These are phyloP conservation scores for Aechmea fasciata DNA, from an alignment of 176 grass and related monocot genomes.

Conservation along the genomic window DNA sequence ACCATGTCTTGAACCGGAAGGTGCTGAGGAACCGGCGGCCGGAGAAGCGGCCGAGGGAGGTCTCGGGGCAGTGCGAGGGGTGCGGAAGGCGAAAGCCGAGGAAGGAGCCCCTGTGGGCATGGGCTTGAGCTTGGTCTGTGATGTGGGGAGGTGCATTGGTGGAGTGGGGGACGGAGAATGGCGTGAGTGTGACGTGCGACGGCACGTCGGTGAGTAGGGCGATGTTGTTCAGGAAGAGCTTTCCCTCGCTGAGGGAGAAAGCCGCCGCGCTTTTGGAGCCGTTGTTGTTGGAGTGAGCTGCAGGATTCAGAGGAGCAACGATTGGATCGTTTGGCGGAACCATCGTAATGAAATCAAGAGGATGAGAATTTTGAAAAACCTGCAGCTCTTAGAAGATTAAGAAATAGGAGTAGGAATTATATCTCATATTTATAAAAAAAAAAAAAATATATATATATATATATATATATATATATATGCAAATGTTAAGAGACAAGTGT, in stretches of 20 bases:
- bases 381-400: no score
- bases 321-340: neutral
- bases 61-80: neutral
- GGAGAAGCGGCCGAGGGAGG: constrained; percentile 7
- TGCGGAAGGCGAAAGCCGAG: neutral
- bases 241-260: constrained; percentile 12
- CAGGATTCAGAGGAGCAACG: neutral
- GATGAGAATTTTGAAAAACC: no score
- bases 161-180: neutral
- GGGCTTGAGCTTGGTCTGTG: neutral
- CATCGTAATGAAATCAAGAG: neutral
- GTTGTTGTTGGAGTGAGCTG: neutral
- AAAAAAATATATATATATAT: no score
- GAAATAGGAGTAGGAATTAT: no score
- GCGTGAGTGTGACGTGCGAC: neutral
- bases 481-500: no score
- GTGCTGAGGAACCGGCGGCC: constrained; percentile 8
- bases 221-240: constrained; percentile 3
- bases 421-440: no score
- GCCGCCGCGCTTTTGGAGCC: neutral
- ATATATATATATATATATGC: no score
- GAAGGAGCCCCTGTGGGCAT: constrained; percentile 13
- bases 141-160: constrained; percentile 3
- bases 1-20: constrained; percentile 30
- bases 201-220: constrained; percentile 3